Percentiles rank a stretch among this genome's conserved stretches.
phyloP scores from a whole-genome alignment of 1,139 yeast genomes.

The Torulaspora globosa region DNA sequence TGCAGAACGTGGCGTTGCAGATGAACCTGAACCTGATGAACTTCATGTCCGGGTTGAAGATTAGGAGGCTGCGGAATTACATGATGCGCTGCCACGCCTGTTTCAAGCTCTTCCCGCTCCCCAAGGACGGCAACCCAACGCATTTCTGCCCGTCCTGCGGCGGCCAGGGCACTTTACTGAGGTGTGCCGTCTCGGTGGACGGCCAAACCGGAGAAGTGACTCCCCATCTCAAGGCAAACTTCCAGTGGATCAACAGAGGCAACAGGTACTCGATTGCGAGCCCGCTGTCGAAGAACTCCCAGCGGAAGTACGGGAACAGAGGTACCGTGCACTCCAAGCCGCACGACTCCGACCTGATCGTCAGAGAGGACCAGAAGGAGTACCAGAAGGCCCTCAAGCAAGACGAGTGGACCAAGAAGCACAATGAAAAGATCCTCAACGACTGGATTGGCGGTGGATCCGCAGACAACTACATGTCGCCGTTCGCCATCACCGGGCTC shows the following conservation, averaged over 20 bases:
- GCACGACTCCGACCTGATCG: constrained; percentile 48
- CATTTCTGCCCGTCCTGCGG: constrained; percentile 91
- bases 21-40: constrained; percentile 84
- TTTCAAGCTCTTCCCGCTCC: constrained; percentile 73
- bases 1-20: constrained; percentile 91
- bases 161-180: constrained; percentile 83
- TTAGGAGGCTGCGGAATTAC: constrained; percentile 79
- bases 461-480: constrained; percentile 87
- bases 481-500: constrained; percentile 68
- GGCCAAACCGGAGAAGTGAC: constrained; percentile 73
- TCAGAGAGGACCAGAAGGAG: constrained; percentile 92
- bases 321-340: constrained; percentile 68
- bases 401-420: constrained; percentile 81
- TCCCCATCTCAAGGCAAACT: constrained; percentile 87
- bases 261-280: constrained; percentile 72
- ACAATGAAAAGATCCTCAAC: constrained; percentile 77
- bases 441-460: constrained; percentile 92
- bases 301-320: constrained; percentile 61
- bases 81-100: constrained; percentile 98
- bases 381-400: constrained; percentile 82
- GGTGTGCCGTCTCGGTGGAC: constrained; percentile 88
- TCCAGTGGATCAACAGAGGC: constrained; percentile 93
- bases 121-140: constrained; percentile 67
- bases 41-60: constrained; percentile 76
- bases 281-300: constrained; percentile 63